Percentiles rank a stretch among this genome's conserved stretches.
Evolutionary conservation across 2,329 filamentous ascomycete genomes (phyloP).

Genomic region (Fusarium sp.): DNA sequence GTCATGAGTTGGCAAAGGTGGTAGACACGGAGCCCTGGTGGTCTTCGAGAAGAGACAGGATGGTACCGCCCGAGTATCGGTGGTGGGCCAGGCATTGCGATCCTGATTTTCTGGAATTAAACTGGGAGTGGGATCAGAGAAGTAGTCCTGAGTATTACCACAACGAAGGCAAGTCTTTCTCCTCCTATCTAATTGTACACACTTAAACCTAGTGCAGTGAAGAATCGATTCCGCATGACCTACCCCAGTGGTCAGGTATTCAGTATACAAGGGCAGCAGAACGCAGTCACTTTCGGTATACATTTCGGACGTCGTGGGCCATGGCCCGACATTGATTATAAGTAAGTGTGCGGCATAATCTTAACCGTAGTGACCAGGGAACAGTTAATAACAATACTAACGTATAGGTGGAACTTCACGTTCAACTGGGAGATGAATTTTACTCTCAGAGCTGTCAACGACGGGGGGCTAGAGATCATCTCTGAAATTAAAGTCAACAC

Average conservation of each 20-base stretch:
- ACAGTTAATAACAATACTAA: background rate
- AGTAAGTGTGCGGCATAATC: background rate
- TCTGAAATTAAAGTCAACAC: background rate
- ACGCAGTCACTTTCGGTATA: background rate
- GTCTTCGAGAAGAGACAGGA: background rate
- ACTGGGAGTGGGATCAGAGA: background rate
- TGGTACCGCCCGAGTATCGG: background rate
- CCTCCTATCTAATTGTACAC: background rate
- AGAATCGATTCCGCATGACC: background rate
- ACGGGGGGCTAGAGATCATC: background rate
- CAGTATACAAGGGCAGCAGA: background rate
- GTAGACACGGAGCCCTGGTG: background rate
- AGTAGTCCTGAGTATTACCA: background rate
- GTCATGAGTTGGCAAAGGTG: background rate
- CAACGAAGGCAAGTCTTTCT: background rate
- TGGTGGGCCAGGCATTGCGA: background rate
- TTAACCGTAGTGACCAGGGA: background rate
- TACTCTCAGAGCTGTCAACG: background rate
- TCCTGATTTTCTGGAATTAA: background rate
- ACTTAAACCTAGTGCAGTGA: background rate
- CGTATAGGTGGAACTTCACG: background rate
- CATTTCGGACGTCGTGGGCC: background rate
- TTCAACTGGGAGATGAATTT: background rate
- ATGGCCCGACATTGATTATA: background rate
- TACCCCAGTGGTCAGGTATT: background rate